Evolutionary conservation across 495 filamentous ascomycete species (phyloP), one percentile per base, ranked within the genome.

Genomic region (Aspergillus cristatus): DNA sequence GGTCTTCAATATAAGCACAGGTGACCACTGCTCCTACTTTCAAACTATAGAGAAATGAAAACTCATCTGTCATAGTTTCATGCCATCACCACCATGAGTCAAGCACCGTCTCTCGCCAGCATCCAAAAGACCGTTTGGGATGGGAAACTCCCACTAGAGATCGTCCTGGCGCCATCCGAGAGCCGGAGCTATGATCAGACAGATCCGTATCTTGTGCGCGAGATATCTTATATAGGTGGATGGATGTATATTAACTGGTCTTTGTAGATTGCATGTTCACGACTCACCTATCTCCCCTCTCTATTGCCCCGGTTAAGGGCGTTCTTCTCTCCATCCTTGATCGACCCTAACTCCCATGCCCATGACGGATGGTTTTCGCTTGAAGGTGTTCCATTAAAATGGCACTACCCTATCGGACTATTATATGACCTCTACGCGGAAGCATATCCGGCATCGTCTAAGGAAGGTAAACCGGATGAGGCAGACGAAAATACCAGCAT

Each of bases 391-490:
- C 79, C 88, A 48, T 57, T 89, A 66, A 81, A 93, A 78, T 81
- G 87, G 82, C 66, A 95, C 58, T 82, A 94, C 40, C 83, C 90
- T 2, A 61, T 90, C 20, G 91, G 93, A 7, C 70, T 99, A 14
- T 73, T 97, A 18, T 86, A 83, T 53, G 91, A 99, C 57, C 74
- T 97, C 10, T 95, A 83, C 40, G 79, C 79, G 1, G 82, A 80
- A 13, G 68, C 67, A 14, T 74, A 80, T 34, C 76, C 78, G 1
- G 65, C 70, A 2, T 65, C 65, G 13, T 24, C 20, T 8, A 24
- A 24, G 20, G 8, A 8, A 24, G 20, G 20, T 24, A 42, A 40
- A 12, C 6, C 12, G 14, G 46, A 43, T 1, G 18, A 35, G 16
- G 39, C 40, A 15, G 35, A 40, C 17, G 32, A 30, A 17, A 18